Base-by-base conservation (phyloP, 306 rosid species). In the Sphenostylis stenocarpa region DNA sequence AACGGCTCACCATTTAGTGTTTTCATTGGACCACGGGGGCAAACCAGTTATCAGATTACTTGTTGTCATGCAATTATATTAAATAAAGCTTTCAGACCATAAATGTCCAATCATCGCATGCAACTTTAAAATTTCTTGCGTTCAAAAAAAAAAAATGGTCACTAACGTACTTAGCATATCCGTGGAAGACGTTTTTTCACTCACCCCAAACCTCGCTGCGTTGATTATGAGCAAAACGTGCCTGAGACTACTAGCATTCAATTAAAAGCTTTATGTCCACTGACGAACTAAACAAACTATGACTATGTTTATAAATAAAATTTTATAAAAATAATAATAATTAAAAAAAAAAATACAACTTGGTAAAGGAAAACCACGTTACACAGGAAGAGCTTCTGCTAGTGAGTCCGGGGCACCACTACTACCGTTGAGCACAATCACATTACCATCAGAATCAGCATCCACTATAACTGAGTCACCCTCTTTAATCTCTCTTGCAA, bases 401-500 rank as follows among this genome's bases (percentile, higher is more conserved):
- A 91, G 66, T 11, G 95, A 72, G 39, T 84, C 92, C 0, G 88
- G 83, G 31, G 96, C 79, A 52, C 97, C 94, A 44, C 82, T 86
- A 82, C 85, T 87, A 34, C 98, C 96, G 6, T 91, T 91, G 62
- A 94, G 96, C 34, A 94, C 98, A 7, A 90, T 90, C 60, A 94
- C 98, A 10, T 91, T 94, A 3, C 98, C 98, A 12, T 94, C 96
- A 45, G 98, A 82, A 62, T 94, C 98, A 0, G 90, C 91, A 64
- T 94, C 98, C 62, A 91, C 97, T n/a, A 91, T 94, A 51, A 91
- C 96, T 0, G 96, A 94, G 77, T 94, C 98, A 0, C 98, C 98
- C 85, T 90, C 98, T 60, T 91, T 91, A 76, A 94, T 94, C 85
- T 91, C 98, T 73, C 98, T 83, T 1, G 97, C 87, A 53, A 94